Base-by-base conservation (phyloP, 495 filamentous ascomycete species). In the Penicillium longicatenatum region DNA sequence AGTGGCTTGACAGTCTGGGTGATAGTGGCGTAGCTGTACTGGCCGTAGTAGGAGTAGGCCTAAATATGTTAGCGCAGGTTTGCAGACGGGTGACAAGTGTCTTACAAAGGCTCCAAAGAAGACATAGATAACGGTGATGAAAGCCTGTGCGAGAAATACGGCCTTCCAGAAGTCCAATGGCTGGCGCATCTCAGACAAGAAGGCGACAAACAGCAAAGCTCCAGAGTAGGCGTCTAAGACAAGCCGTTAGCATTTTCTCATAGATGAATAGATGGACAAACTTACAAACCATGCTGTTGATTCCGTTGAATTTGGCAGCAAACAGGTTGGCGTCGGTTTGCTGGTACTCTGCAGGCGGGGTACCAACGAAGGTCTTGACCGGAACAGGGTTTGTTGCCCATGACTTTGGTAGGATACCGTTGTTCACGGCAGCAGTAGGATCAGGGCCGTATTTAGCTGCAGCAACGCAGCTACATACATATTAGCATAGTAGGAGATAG, bases 161-260 rank as follows among this genome's bases (percentile, higher is more conserved):
- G 75, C 81, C 67, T 86, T 86, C 78, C 79, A 82, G 69, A 87
- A 87, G 57, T 87, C 84, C 59, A 70, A 71, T 1, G 84, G 84
- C 37, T 79, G 77, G 9, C 84, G 79, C 83, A 86, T 88, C 69
- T 89, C 86, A 19, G 85, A 76, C 60, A 87, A 69, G 69, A 89
- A 87, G 55, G 85, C 84, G 50, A 83, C 76, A 68, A 87, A 89
- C 33, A 87, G 35, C 17, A 65, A 22, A 39, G 62, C 65, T 61
- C 82, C 72, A 4, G 78, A 76, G 39, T 84, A 84, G 22, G 81
- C 83, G 58, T 84, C 86, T 16, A 77, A 76, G 22, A 8, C n/a
- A 21, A 3, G 31, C 16, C 14, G 37, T 39, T 17, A 39, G 37
- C 37, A 17, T 16, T 6, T 16, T 6, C 29, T 9, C 29, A 31